Evolutionary conservation across 2,329 filamentous ascomycete genomes (phyloP).

Genomic region (Beauveria brongniartii): DNA sequence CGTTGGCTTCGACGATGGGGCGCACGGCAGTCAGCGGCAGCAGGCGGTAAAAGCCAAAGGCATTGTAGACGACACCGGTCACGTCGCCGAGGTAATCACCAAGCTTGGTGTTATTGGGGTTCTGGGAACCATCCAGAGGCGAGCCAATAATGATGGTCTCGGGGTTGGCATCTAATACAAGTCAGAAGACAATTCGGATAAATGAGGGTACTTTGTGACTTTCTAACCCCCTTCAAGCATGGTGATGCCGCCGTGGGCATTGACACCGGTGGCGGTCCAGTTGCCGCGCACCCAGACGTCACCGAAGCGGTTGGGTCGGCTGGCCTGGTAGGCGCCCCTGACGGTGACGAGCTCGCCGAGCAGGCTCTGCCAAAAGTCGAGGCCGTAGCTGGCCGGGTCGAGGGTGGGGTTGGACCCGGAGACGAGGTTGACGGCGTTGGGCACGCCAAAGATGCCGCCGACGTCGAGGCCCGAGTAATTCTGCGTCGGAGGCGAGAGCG

Average conservation of each 20-base stretch:
- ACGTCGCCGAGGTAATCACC: constrained; percentile 58
- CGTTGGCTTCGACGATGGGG: constrained; percentile 36
- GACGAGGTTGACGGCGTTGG: constrained; percentile 52
- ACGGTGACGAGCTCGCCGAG: constrained; percentile 60
- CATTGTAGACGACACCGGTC: constrained; percentile 58
- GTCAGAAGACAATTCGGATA: constrained; percentile 3
- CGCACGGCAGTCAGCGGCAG: constrained; percentile 52
- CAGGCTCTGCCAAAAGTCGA: constrained; percentile 69
- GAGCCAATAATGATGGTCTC: constrained; percentile 58
- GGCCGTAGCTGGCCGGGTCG: constrained; percentile 51
- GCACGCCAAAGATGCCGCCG: constrained; percentile 57
- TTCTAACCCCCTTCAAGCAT: constrained; percentile 46
- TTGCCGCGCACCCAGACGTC: constrained; percentile 63
- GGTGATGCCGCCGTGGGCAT: constrained; percentile 56
- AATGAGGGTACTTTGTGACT: not conserved
- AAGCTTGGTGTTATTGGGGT: constrained; percentile 51
- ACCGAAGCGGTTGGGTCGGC: constrained; percentile 54
- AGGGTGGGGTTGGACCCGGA: constrained; percentile 53
- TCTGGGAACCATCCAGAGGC: constrained; percentile 57
- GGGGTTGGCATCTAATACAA: constrained; percentile 53
- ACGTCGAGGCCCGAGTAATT: constrained; percentile 54
- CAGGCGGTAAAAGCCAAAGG: constrained; percentile 62
- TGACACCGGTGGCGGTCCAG: constrained; percentile 55
- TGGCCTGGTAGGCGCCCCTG: constrained; percentile 45
- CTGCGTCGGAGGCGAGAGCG: constrained; percentile 48